phyloP scores from a whole-genome alignment of 2,329 filamentous ascomycete genomes.

The Apiospora pterosperma region DNA sequence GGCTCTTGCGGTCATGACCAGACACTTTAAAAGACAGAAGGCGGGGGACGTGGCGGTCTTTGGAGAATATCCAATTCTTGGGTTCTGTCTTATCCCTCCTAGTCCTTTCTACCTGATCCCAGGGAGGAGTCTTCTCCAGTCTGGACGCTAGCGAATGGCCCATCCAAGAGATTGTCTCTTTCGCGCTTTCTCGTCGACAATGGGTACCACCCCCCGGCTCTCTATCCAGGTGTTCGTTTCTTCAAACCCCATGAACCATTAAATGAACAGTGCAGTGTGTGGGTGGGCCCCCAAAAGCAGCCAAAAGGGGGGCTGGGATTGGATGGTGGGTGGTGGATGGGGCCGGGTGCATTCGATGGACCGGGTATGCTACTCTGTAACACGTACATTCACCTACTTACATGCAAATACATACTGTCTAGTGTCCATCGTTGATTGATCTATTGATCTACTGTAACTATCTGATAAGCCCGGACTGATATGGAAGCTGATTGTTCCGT shows the following conservation, averaged over 20 bases:
- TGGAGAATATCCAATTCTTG: conserved; percentile 5
- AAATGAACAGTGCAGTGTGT: conserved; percentile 5
- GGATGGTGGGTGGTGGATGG: not conserved
- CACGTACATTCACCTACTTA: not conserved
- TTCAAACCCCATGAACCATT: conserved; percentile 7
- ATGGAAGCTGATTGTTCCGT: not conserved
- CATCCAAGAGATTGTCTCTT: conserved; percentile 1
- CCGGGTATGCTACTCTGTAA: conserved; percentile 2
- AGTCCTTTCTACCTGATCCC: not conserved
- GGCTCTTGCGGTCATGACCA: conserved; percentile 37
- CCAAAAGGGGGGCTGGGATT: conserved; percentile 2
- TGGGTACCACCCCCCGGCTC: not conserved
- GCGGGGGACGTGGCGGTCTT: conserved; percentile 22
- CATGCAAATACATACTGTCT: not conserved
- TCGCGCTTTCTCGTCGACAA: not conserved
- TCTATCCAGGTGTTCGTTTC: conserved; percentile 7
- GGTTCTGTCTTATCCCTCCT: not conserved
- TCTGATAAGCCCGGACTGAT: not conserved
- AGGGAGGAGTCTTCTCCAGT: conserved; percentile 2
- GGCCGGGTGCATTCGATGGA: conserved; percentile 2
- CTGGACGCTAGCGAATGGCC: conserved; percentile 2
- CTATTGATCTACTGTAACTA: not conserved
- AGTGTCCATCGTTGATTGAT: not conserved
- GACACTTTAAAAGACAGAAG: conserved; percentile 34
- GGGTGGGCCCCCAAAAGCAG: not conserved